Evolutionary conservation across 1,139 yeast genomes (phyloP).

Genomic region (Saccharomyces hybrid): DNA sequence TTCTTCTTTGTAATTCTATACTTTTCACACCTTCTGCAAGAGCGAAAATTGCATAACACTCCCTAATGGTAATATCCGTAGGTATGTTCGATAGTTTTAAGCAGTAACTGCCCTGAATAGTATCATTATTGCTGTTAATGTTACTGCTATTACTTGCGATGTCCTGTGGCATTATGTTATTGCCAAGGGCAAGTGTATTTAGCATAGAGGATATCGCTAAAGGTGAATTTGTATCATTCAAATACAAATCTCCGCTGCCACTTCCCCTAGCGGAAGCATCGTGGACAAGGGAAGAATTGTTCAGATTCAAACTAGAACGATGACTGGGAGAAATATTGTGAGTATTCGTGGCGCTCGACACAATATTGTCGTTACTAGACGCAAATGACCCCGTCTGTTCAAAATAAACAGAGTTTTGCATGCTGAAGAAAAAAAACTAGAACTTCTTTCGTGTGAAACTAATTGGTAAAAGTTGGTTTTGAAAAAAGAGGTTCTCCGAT

Average conservation of each 20-base stretch:
- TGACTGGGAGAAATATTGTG: constrained; percentile 15
- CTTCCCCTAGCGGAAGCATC: constrained; percentile 8
- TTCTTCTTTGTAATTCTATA: constrained; percentile 45
- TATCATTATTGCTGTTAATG: neutral
- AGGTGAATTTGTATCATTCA: constrained; percentile 17
- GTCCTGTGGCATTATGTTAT: neutral
- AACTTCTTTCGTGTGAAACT: neutral
- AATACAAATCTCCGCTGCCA: constrained; percentile 1
- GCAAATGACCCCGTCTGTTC: neutral
- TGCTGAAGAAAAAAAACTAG: neutral
- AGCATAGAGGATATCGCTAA: constrained; percentile 27
- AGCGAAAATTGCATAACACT: constrained; percentile 69
- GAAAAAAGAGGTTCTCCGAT: neutral
- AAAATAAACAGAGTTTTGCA: constrained; percentile 4
- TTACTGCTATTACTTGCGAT: neutral
- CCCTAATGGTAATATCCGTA: constrained; percentile 62
- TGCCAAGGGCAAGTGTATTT: constrained; percentile 20
- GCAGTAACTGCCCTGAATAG: constrained; percentile 23
- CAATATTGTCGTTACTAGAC: neutral
- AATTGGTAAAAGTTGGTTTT: neutral
- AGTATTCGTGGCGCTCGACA: constrained; percentile 3
- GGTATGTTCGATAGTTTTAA: constrained; percentile 54
- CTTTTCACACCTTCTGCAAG: constrained; percentile 65
- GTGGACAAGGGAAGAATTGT: constrained; percentile 5
- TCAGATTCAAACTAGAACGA: constrained; percentile 12